Evolutionary conservation across 2,329 filamentous ascomycete genomes (phyloP).

Genomic region (Cryoendolithus antarcticus): DNA sequence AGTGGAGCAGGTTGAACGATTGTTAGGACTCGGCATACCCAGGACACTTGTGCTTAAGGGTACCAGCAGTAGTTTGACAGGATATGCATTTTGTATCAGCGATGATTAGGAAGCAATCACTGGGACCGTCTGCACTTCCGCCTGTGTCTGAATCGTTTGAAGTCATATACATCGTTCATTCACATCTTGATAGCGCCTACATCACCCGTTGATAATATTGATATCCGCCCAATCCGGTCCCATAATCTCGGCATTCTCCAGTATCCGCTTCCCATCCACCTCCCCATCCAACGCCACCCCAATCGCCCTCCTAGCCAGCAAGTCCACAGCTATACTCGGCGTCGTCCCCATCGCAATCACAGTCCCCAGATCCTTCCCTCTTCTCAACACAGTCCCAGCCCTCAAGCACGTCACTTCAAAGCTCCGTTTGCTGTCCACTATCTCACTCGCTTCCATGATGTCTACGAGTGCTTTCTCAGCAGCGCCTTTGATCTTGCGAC

Average conservation of each 20-base stretch:
- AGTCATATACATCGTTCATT: no score
- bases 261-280: constrained; percentile 18
- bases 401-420: constrained; percentile 24
- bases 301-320: constrained; percentile 20
- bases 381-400: constrained; percentile 19
- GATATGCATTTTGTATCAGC: no score
- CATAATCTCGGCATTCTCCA: constrained; percentile 25
- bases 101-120: no score
- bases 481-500: constrained; percentile 25
- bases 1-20: no score
- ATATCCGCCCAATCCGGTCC: constrained; percentile 24
- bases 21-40: no score
- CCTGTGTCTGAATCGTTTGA: no score
- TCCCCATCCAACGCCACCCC: constrained; percentile 19
- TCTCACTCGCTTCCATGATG: constrained; percentile 16
- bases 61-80: no score
- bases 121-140: no score
- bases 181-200: no score
- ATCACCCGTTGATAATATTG: constrained; percentile 13
- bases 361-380: constrained; percentile 16
- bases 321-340: constrained; percentile 20
- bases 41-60: no score
- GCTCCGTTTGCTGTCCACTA: constrained; percentile 19
- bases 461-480: constrained; percentile 25
- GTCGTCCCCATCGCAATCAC: constrained; percentile 6